Conservation (phyloP, 371 early-diverging fungal species). For the Rhizopus microsporus region DNA sequence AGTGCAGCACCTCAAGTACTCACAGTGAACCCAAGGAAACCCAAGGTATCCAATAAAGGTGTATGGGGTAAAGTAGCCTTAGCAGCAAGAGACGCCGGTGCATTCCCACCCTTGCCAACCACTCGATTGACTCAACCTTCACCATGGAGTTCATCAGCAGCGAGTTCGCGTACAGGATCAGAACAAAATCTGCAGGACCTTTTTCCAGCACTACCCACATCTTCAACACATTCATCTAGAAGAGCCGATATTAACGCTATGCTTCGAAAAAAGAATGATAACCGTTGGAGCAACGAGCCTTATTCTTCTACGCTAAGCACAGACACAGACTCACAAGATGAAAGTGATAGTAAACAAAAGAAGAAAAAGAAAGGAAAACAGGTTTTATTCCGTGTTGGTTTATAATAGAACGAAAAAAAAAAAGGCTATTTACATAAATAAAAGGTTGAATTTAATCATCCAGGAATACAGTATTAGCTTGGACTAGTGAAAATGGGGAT, state of each 20-base stretch:
- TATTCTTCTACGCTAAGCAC: slow-evolving; percentile 11
- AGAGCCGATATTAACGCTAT: slow-evolving; percentile 17
- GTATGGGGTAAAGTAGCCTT: slow-evolving; percentile 25
- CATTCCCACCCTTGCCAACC: slow-evolving; percentile 32
- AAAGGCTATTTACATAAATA: neutral
- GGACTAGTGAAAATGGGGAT: slow-evolving; percentile 26
- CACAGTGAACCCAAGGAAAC: slow-evolving; percentile 17
- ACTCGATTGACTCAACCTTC: slow-evolving; percentile 42
- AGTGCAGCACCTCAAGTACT: slow-evolving; percentile 17
- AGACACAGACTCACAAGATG: slow-evolving; percentile 9
- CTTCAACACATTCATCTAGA: slow-evolving; percentile 4
- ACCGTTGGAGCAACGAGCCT: slow-evolving; percentile 12
- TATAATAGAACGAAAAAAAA: slow-evolving; percentile 17
- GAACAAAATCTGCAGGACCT: slow-evolving; percentile 13
- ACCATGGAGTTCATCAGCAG: slow-evolving; percentile 29
- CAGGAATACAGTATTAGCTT: slow-evolving; percentile 20
- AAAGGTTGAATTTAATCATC: slow-evolving; percentile 11
- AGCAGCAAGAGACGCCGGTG: slow-evolving; percentile 24
- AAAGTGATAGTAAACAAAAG: slow-evolving; percentile 21
- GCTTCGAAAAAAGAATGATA: slow-evolving; percentile 10
- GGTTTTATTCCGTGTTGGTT: slow-evolving; percentile 62
- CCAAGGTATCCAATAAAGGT: slow-evolving; percentile 5
- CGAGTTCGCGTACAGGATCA: slow-evolving; percentile 7
- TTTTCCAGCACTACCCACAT: slow-evolving; percentile 23
- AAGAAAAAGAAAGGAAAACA: slow-evolving; percentile 63